Evolutionary conservation across 371 early-diverging fungal species (phyloP), one percentile per base, ranked within the genome.

Genomic region (Neoconidiobolus thromboides): DNA sequence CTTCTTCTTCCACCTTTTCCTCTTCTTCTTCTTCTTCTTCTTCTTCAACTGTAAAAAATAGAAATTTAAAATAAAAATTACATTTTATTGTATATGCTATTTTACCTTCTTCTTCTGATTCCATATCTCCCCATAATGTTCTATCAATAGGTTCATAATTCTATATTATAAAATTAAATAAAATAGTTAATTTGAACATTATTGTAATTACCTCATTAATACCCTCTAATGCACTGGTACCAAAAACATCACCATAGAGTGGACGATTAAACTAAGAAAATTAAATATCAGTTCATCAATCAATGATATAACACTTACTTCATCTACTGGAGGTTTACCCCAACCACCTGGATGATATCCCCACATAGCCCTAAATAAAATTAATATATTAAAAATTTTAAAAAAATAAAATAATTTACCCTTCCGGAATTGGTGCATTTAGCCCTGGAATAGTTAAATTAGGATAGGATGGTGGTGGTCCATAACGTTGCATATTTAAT

Each of bases 261-360:
- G 96, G 94, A 44, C 91, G 80, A 55, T 90, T 91, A 61, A 79
- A 85, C 71, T 73, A 57, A 50, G 62, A 26, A 58, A 9, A 7
- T 37, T 42, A 42, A 60, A 12, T 58, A 50, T 12, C 44, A 48
- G 12, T 2, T 9, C 4, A 48, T 26, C 40, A 48, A 38, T n/a
- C 39, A 57, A 46, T 2, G 2, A 14, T 43, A 4, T 10, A 15
- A 12, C 26, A 56, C 60, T 52, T 69, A 71, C 70, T 66, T 94
- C 94, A 69, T 97, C 96, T 1, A 95, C 93, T 6, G 96, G 96
- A 50, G 96, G 95, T 68, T 89, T 85, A 12, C 98, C 98, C 96
- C 96, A 97, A 40, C 95, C 96, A 64, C 96, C 96, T 3, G 95
- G 94, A 66, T 96, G 96, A 66, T 83, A 97, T 5, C 98, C 98